Evolutionary conservation across 2,329 filamentous ascomycete species (phyloP).

Genomic region (Thelonectria discophora): DNA sequence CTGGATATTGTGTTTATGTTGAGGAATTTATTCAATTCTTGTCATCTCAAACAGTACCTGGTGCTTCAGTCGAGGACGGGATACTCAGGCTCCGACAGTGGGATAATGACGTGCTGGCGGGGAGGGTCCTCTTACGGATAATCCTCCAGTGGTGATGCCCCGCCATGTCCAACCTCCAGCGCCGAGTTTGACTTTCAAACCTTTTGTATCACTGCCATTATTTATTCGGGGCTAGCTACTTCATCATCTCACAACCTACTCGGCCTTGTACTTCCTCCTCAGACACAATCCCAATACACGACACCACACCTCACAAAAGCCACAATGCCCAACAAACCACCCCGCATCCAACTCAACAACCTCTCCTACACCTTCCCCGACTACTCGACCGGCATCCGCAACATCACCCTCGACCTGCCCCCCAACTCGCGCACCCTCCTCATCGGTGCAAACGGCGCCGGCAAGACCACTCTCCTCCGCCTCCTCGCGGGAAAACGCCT

Average conservation of each 20-base stretch:
- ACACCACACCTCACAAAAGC: slow-evolving; percentile 24
- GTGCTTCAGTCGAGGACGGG: not conserved
- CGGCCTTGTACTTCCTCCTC: not conserved
- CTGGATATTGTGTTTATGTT: not conserved
- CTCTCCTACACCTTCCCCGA: slow-evolving; percentile 92
- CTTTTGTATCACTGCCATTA: not conserved
- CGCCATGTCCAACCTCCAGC: not conserved
- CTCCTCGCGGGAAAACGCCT: slow-evolving; percentile 95
- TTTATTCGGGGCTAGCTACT: too few species aligned
- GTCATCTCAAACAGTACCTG: too few species aligned
- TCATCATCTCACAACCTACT: not conserved
- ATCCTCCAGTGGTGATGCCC: not conserved
- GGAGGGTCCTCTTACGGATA: not conserved
- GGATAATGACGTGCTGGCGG: too few species aligned
- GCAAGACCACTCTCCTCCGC: slow-evolving; percentile 95
- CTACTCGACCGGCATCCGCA: slow-evolving; percentile 77
- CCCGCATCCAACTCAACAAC: slow-evolving; percentile 75
- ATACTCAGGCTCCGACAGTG: too few species aligned
- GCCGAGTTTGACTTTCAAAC: not conserved
- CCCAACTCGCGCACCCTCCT: slow-evolving; percentile 86
- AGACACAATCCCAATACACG: not conserved
- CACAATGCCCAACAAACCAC: slow-evolving; percentile 48
- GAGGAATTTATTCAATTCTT: not conserved
- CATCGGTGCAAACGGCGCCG: slow-evolving; percentile 95
- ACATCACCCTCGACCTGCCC: slow-evolving; percentile 80